Percentiles rank a stretch among this genome's conserved stretches.
These are phyloP conservation scores for Iris pallida DNA, from an alignment of 116 monocot genomes.

Conservation along the genomic window DNA sequence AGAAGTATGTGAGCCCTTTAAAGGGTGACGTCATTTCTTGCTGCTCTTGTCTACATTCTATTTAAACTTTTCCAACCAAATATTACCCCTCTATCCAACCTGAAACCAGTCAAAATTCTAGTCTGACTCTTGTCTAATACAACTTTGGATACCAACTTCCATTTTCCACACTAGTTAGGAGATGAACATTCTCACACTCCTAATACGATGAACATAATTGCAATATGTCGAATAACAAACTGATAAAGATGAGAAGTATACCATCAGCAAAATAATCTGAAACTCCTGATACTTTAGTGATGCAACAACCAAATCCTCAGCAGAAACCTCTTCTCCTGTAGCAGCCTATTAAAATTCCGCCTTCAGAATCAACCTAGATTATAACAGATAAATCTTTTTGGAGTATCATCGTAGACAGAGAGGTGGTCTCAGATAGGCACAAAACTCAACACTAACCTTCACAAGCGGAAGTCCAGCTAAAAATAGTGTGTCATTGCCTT, in stretches of 20 bases:
- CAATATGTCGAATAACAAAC: background rate
- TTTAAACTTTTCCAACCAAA: too few relatives aligned
- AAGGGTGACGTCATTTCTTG: too few relatives aligned
- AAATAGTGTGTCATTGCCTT: conserved; percentile 98
- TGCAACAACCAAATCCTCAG: conserved; percentile 98
- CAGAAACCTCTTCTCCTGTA: conserved; percentile 94
- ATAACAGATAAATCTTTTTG: conserved; percentile 17
- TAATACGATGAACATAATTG: too few relatives aligned
- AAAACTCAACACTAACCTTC: conserved; percentile 51
- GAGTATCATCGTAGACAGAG: conserved; percentile 8
- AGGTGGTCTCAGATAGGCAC: background rate
- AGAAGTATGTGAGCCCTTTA: too few relatives aligned
- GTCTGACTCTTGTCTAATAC: too few relatives aligned
- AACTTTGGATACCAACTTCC: too few relatives aligned
- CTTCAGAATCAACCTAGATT: conserved; percentile 52
- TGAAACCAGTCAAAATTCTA: too few relatives aligned
- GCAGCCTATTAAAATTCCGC: conserved; percentile 87
- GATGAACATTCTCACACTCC: too few relatives aligned
- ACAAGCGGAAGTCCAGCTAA: conserved; percentile 98
- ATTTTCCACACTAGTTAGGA: too few relatives aligned
- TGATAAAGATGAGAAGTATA: conserved; percentile 20
- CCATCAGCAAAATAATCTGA: conserved; percentile 97
- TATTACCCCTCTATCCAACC: too few relatives aligned
- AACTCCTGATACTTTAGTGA: conserved; percentile 88
- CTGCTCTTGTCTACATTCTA: too few relatives aligned